Conservation (phyloP, 2,329 filamentous ascomycete genomes). For the Fusarium falciforme region DNA sequence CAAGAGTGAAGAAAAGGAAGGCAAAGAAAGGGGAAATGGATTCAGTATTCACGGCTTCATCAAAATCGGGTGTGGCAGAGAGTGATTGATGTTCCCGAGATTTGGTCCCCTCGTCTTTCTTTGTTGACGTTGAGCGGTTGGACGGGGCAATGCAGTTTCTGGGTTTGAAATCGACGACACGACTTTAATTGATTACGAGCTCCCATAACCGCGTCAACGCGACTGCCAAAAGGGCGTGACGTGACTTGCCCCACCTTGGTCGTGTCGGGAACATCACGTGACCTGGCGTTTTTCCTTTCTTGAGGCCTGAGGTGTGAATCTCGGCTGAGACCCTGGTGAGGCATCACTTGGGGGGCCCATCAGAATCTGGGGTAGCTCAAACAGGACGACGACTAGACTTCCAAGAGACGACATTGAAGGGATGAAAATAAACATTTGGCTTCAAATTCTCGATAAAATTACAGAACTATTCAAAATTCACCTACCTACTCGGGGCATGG, state of each 20-base stretch:
- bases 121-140: conserved; percentile 35
- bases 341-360: not conserved
- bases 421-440: not conserved
- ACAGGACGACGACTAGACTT: not conserved
- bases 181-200: conserved; percentile 43
- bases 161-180: conserved; percentile 39
- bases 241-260: conserved; percentile 48
- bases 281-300: conserved; percentile 31
- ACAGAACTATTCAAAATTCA: not conserved
- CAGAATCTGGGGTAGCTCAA: not conserved
- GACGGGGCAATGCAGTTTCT: conserved; percentile 24
- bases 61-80: conserved; percentile 8
- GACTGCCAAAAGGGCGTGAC: conserved; percentile 49
- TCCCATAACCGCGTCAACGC: conserved; percentile 44
- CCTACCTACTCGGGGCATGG: not conserved
- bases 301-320: not conserved
- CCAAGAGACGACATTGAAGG: not conserved
- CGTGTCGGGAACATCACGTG: conserved; percentile 42
- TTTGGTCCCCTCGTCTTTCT: not conserved
- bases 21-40: not conserved
- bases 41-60: conserved; percentile 22
- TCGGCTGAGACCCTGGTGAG: not conserved
- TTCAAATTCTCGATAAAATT: not conserved
- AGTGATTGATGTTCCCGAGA: conserved; percentile 5
- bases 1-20: conserved; percentile 2